A percentile compares a stretch with the other conserved stretches of the same genome.
Conservation (phyloP, 2,329 filamentous ascomycete genomes). For the Penicillium sp. region DNA sequence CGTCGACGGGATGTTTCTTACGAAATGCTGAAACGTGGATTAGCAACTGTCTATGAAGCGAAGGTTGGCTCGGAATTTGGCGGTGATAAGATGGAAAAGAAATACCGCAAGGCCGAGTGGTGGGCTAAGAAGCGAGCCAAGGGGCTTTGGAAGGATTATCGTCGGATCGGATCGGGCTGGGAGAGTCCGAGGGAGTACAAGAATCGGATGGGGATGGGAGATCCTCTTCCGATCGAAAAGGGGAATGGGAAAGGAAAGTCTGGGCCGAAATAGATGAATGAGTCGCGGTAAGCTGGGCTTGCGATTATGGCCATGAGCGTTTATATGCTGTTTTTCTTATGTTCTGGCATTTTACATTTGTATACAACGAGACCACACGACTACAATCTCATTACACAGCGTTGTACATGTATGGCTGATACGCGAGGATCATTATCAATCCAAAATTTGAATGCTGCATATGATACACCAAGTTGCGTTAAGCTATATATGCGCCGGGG, state of each 20-base stretch:
- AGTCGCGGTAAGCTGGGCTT: not conserved
- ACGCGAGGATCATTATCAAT: not conserved
- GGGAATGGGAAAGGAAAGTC: conserved; percentile 28
- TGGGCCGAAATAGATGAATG: conserved; percentile 15
- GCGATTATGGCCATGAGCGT: not conserved
- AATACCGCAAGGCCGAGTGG: conserved; percentile 48
- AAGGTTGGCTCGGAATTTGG: conserved; percentile 90
- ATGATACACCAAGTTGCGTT: conserved; percentile 19
- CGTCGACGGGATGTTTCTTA: conserved; percentile 77
- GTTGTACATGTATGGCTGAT: conserved; percentile 7
- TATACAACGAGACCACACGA: conserved; percentile 14
- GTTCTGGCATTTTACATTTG: conserved; percentile 7
- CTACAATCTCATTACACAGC: not conserved
- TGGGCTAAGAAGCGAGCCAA: conserved; percentile 62
- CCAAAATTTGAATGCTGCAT: conserved; percentile 8
- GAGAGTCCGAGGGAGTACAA: conserved; percentile 92
- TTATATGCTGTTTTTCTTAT: not conserved
- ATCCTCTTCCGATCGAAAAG: conserved; percentile 21
- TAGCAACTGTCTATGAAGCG: conserved; percentile 91
- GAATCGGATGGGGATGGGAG: conserved; percentile 51
- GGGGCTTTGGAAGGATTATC: conserved; percentile 69
- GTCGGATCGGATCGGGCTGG: conserved; percentile 55
- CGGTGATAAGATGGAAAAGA: conserved; percentile 54
- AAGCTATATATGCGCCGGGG: conserved; percentile 16
- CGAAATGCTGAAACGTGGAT: conserved; percentile 80